Evolutionary conservation across 768 basidiomycete genomes (phyloP).

Genomic region (Tulasnella sp.): DNA sequence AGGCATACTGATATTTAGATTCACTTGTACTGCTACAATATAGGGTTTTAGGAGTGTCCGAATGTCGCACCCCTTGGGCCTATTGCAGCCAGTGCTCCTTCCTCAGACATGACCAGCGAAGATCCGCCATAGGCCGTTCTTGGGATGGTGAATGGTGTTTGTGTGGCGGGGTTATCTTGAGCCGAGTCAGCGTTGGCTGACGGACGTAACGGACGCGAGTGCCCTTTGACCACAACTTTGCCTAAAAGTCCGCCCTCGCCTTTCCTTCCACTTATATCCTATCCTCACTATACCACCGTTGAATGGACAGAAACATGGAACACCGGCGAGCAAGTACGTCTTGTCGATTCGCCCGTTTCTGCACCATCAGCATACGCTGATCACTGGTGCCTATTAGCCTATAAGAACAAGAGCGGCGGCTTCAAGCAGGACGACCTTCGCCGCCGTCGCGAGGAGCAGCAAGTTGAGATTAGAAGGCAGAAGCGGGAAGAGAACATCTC

Average conservation of each 20-base stretch:
- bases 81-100: too few species aligned
- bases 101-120: too few species aligned
- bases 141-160: too few species aligned
- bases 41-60: too few species aligned
- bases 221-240: constrained; percentile 6
- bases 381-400: constrained; percentile 37
- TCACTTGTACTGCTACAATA: too few species aligned
- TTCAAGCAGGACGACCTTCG: constrained; percentile 88
- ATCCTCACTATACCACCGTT: neutral
- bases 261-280: neutral
- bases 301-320: constrained; percentile 6
- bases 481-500: constrained; percentile 98
- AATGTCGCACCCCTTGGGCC: too few species aligned
- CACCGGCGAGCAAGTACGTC: constrained; percentile 10
- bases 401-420: constrained; percentile 73
- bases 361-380: neutral
- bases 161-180: too few species aligned
- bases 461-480: constrained; percentile 96
- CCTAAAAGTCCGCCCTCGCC: constrained; percentile 4
- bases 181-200: too few species aligned
- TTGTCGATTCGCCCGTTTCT: neutral
- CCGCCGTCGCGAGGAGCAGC: constrained; percentile 93
- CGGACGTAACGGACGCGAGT: too few species aligned
- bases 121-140: too few species aligned
- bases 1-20: neutral